Conservation (phyloP, 768 basidiomycete genomes). For the Mycena indigotica region DNA sequence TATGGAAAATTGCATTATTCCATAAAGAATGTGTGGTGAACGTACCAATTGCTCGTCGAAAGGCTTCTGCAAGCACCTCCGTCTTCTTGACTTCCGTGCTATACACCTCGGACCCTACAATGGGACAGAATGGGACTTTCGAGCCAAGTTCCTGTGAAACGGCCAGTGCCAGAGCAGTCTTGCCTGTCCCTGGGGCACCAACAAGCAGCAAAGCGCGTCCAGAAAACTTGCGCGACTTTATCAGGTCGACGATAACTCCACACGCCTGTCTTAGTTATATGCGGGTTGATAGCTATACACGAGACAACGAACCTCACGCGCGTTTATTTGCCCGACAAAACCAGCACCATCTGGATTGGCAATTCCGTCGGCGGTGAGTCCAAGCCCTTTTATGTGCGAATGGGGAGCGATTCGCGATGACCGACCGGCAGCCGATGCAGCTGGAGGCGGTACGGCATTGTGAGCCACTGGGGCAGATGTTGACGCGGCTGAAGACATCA, state of each 20-base stretch:
- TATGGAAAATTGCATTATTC: constrained; percentile 33
- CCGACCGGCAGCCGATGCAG: constrained; percentile 59
- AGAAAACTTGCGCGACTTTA: constrained; percentile 91
- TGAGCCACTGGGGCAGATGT: constrained; percentile 63
- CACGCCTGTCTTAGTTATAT: constrained; percentile 63
- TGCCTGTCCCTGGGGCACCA: constrained; percentile 96
- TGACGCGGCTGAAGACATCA: constrained; percentile 43
- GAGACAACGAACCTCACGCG: constrained; percentile 73
- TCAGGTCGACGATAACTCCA: constrained; percentile 85
- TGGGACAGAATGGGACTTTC: constrained; percentile 97
- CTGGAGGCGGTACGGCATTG: constrained; percentile 72
- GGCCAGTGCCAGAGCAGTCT: constrained; percentile 95
- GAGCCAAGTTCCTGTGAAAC: constrained; percentile 91
- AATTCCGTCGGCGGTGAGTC: constrained; percentile 80
- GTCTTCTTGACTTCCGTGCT: constrained; percentile 98
- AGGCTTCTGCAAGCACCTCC: constrained; percentile 92
- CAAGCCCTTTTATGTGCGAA: constrained; percentile 96
- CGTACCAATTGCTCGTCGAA: constrained; percentile 93
- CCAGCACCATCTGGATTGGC: constrained; percentile 76
- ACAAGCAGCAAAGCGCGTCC: constrained; percentile 91
- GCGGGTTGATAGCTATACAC: not conserved
- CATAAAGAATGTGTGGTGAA: constrained; percentile 19
- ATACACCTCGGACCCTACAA: constrained; percentile 98
- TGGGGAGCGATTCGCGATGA: constrained; percentile 87
- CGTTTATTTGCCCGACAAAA: constrained; percentile 87